Evolutionary conservation across 192 early-diverging fungal genomes (phyloP).

Genomic region (Linnemannia zychae): DNA sequence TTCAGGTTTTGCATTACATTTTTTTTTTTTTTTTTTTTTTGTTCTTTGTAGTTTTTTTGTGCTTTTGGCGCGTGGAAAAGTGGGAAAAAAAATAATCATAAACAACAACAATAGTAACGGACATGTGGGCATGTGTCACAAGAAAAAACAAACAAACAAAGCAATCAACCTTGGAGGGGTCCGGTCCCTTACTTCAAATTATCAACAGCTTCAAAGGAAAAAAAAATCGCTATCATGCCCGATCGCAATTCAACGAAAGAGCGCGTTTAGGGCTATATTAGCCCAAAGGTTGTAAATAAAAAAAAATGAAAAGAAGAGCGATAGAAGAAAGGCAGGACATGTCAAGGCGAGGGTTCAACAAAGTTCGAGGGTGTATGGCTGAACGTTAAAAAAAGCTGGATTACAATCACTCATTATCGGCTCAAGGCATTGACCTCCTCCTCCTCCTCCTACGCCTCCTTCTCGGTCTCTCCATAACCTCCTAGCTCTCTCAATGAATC

Average conservation of each 20-base stretch:
- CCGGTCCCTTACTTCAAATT: no score
- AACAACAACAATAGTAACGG: background rate
- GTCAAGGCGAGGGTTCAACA: background rate
- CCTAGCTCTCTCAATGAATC: no score
- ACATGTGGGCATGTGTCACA: background rate
- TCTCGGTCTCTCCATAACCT: no score
- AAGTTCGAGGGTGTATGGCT: background rate
- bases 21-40: background rate
- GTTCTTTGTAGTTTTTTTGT: background rate
- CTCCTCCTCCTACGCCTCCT: no score
- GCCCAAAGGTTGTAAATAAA: background rate
- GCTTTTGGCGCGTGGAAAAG: background rate
- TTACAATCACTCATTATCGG: background rate
- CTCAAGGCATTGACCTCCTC: no score
- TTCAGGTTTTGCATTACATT: background rate
- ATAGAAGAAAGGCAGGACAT: no score
- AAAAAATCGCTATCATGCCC: background rate
- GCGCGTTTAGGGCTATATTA: background rate
- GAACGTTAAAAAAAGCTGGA: constrained; percentile 2
- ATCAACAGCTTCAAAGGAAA: background rate
- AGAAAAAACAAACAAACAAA: background rate
- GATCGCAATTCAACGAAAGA: background rate
- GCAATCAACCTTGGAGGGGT: no score
- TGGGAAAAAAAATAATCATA: background rate
- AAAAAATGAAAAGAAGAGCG: background rate